Evolutionary conservation across 352 stramenopile genomes (phyloP).

Genomic region (Pythium chondricola): DNA sequence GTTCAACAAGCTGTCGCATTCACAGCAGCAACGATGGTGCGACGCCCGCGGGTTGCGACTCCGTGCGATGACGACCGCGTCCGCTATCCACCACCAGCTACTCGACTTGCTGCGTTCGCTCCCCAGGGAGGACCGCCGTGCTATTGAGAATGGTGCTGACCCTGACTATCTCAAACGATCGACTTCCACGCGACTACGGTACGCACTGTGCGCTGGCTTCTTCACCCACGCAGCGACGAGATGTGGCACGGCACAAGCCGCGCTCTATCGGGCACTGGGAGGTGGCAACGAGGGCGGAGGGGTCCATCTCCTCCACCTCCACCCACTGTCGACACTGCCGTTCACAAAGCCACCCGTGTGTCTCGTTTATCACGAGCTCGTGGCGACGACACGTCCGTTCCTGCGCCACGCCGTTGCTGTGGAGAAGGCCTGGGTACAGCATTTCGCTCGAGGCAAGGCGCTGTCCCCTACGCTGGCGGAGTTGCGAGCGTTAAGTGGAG

Average conservation of each 20-base stretch:
- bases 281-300: background rate
- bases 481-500: conserved; percentile 51
- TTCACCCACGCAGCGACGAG: conserved; percentile 55
- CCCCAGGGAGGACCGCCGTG: conserved; percentile 24
- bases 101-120: conserved; percentile 43
- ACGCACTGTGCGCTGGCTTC: conserved; percentile 44
- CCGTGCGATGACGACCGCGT: conserved; percentile 49
- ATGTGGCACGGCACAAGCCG: conserved; percentile 52
- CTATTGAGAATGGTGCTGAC: conserved; percentile 1
- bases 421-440: conserved; percentile 42
- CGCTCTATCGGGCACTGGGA: conserved; percentile 36
- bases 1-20: conserved; percentile 22
- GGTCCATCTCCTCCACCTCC: conserved; percentile 55
- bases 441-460: conserved; percentile 29
- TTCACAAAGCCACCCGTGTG: conserved; percentile 37
- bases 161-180: background rate
- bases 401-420: conserved; percentile 53
- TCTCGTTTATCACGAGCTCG: conserved; percentile 71
- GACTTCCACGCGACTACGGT: conserved; percentile 12
- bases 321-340: conserved; percentile 53
- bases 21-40: conserved; percentile 44
- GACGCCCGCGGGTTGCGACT: conserved; percentile 36
- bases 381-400: conserved; percentile 64
- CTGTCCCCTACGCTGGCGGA: conserved; percentile 21
- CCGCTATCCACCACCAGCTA: conserved; percentile 48